Percentiles rank a stretch among this genome's conserved stretches.
Conservation (phyloP, 805 yeast genomes). For the Tetrapisispora iriomotensis region DNA sequence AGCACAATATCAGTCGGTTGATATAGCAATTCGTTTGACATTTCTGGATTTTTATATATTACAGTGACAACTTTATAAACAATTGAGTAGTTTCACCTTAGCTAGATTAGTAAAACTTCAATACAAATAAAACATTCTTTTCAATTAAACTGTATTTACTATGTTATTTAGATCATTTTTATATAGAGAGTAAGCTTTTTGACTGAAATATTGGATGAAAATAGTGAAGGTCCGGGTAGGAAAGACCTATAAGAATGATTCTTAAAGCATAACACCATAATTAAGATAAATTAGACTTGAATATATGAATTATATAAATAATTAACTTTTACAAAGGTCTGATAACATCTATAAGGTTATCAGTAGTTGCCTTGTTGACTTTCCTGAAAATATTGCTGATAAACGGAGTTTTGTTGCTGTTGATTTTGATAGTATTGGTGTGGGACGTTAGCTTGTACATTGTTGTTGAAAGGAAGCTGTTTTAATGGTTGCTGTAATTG, state of each 20-base stretch:
- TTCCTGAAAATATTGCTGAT: constrained; percentile 54
- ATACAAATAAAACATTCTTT: no score
- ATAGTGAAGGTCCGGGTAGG: not conserved
- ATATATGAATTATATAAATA: constrained; percentile 1
- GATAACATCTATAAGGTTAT: not conserved
- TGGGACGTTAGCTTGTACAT: constrained; percentile 6
- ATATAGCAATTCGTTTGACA: constrained; percentile 12
- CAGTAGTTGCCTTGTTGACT: constrained; percentile 35
- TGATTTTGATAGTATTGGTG: constrained; percentile 28
- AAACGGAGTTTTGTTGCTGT: constrained; percentile 45
- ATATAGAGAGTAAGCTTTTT: no score
- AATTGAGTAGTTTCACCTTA: no score
- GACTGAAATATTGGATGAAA: no score
- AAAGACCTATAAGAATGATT: no score
- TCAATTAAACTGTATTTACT: no score
- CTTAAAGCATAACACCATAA: no score
- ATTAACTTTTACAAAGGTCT: constrained; percentile 1
- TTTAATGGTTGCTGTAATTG: constrained; percentile 5
- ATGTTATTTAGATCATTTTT: no score
- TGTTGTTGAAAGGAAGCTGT: constrained; percentile 7
- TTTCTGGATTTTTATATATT: no score
- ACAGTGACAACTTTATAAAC: no score
- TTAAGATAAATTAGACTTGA: not conserved
- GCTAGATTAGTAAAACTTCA: no score
- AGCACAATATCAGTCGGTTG: constrained; percentile 50